Conservation (phyloP, 2,329 filamentous ascomycete species). For the Cordyceps farinosa region DNA sequence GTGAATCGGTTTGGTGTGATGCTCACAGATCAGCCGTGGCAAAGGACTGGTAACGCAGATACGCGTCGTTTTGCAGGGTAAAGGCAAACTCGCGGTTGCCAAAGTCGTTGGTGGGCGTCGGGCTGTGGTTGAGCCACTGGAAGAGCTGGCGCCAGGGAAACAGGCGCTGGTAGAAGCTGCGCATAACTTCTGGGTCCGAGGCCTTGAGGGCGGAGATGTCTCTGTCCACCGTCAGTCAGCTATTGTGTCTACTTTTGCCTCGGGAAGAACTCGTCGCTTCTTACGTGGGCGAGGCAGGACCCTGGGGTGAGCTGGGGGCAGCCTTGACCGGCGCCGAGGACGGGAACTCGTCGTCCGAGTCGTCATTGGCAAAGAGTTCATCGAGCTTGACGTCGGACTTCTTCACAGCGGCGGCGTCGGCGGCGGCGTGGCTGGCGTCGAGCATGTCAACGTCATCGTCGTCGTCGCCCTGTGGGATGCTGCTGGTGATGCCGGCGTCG, state of each 20-base stretch:
- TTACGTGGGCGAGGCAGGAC: conserved; percentile 43
- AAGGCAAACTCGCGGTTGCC: conserved; percentile 93
- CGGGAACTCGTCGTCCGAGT: conserved; percentile 60
- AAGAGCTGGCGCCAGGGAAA: conserved; percentile 95
- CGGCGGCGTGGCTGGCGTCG: conserved; percentile 28
- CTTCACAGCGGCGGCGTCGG: conserved; percentile 29
- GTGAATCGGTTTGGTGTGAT: background rate
- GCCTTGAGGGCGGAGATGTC: conserved; percentile 40
- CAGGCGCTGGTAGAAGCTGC: conserved; percentile 89
- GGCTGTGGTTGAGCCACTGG: conserved; percentile 96
- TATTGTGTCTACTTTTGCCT: background rate
- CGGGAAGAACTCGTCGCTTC: background rate
- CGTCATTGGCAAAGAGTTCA: conserved; percentile 55
- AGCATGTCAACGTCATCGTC: conserved; percentile 42
- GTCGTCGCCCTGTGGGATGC: conserved; percentile 27
- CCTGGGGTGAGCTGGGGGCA: conserved; percentile 40
- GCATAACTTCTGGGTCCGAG: conserved; percentile 80
- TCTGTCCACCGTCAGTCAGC: conserved; percentile 24
- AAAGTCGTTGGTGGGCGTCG: conserved; percentile 82
- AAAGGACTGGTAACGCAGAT: conserved; percentile 82
- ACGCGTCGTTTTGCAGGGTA: conserved; percentile 87
- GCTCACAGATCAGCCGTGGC: conserved; percentile 50
- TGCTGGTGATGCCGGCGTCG: conserved; percentile 27
- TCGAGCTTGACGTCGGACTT: conserved; percentile 53
- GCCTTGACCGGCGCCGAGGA: conserved; percentile 43